Evolutionary conservation across 2,329 filamentous ascomycete species (phyloP).

Genomic region (Phyllosticta capitalensis): DNA sequence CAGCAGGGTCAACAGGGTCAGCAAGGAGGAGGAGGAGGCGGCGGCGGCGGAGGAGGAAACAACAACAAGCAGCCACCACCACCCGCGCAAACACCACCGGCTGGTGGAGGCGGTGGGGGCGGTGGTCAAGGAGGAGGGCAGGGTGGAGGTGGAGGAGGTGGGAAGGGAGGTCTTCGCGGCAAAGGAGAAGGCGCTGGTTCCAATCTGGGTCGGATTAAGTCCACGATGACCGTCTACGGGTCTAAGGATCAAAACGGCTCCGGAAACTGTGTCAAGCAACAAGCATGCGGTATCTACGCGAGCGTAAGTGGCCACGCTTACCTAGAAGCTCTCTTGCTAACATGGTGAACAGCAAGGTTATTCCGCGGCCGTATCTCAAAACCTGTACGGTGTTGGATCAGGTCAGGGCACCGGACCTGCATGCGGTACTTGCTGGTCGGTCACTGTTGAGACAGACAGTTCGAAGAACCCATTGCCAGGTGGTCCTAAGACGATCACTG

Average conservation of each 20-base stretch:
- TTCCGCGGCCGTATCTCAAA: constrained; percentile 29
- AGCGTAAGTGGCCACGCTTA: constrained; percentile 2
- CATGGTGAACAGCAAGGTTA: constrained; percentile 12
- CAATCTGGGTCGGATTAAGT: neutral
- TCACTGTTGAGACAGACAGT: constrained; percentile 27
- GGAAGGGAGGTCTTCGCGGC: neutral
- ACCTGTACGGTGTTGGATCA: constrained; percentile 29
- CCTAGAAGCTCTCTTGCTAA: neutral
- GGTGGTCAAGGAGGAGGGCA: neutral
- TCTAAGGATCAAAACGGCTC: constrained; percentile 12
- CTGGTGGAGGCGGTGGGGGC: no score
- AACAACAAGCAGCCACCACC: neutral
- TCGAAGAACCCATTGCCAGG: constrained; percentile 19
- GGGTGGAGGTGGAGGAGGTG: neutral
- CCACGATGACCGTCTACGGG: constrained; percentile 14
- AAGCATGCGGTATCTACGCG: constrained; percentile 14
- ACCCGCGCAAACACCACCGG: no score
- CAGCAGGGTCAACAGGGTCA: no score
- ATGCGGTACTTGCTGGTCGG: constrained; percentile 32
- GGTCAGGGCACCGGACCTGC: constrained; percentile 29
- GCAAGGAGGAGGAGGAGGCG: no score
- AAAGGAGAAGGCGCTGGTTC: neutral
- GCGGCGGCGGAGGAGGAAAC: no score
- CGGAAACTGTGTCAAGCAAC: constrained; percentile 12
- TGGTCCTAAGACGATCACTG: constrained; percentile 27